A percentile compares a stretch with the other conserved stretches of the same genome.
These are phyloP conservation scores for Penicillium sp. DNA, from an alignment of 2,329 filamentous ascomycete species.

Conservation along the genomic window DNA sequence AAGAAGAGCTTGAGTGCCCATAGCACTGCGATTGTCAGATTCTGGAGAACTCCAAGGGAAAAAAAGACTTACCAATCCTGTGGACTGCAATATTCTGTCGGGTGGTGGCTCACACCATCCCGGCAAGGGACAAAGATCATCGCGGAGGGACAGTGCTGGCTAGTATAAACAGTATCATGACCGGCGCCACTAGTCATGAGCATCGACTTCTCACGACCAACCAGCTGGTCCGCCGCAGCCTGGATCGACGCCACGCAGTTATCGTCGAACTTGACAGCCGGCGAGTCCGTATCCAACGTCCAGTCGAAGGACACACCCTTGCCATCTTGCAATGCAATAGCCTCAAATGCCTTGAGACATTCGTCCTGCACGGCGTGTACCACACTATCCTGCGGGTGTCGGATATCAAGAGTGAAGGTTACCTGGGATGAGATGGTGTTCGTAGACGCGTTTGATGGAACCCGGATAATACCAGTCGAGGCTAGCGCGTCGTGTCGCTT, in stretches of 20 bases:
- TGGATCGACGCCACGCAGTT: slow-evolving; percentile 55
- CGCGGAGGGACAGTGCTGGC: slow-evolving; percentile 46
- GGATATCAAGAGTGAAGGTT: slow-evolving; percentile 58
- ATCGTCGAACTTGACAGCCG: slow-evolving; percentile 53
- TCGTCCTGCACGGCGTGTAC: slow-evolving; percentile 49
- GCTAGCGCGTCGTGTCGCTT: slow-evolving; percentile 50
- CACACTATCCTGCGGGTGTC: slow-evolving; percentile 47
- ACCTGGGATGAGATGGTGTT: slow-evolving; percentile 61
- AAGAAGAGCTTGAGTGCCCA: slow-evolving; percentile 40
- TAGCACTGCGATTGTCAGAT: slow-evolving; percentile 15
- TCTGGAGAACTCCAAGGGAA: neutral
- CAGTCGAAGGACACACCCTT: slow-evolving; percentile 46
- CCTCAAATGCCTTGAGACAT: slow-evolving; percentile 47
- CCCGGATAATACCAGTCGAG: slow-evolving; percentile 56
- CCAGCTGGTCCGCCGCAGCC: slow-evolving; percentile 46
- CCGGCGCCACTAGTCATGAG: slow-evolving; percentile 51
- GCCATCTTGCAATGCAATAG: slow-evolving; percentile 48
- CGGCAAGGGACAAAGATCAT: slow-evolving; percentile 58
- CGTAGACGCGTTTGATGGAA: slow-evolving; percentile 52
- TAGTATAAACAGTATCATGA: slow-evolving; percentile 53
- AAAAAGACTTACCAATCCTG: slow-evolving; percentile 31
- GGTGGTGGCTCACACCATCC: slow-evolving; percentile 52
- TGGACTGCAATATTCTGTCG: slow-evolving; percentile 48
- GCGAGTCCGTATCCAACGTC: slow-evolving; percentile 49
- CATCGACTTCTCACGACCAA: slow-evolving; percentile 42